These are phyloP conservation scores for Cryptococcus sp. DNA, from an alignment of 1,284 basidiomycete genomes.

Conservation along the genomic window DNA sequence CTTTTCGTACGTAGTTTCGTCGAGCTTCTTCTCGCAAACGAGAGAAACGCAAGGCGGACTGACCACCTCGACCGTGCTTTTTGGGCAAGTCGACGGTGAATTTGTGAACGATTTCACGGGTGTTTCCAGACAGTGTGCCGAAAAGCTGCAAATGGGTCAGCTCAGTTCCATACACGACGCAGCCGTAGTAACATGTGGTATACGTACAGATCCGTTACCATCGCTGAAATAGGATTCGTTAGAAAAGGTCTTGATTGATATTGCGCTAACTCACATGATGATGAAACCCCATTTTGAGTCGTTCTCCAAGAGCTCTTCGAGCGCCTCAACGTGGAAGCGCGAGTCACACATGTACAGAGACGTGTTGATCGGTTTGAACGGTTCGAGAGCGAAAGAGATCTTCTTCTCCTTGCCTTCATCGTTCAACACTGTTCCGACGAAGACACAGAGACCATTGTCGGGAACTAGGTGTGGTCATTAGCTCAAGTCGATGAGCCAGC, in stretches of 20 bases:
- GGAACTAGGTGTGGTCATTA: constrained; percentile 61
- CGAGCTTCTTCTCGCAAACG: constrained; percentile 99
- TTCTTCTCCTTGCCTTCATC: constrained; percentile 99
- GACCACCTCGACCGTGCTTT: constrained; percentile 99
- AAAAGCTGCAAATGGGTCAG: constrained; percentile 61
- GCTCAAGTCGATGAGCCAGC: no score
- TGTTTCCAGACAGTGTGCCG: constrained; percentile 94
- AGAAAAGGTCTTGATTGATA: background rate
- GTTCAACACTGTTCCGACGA: constrained; percentile 95
- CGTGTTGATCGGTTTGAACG: constrained; percentile 98
- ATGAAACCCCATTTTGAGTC: constrained; percentile 99
- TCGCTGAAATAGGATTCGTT: constrained; percentile 23
- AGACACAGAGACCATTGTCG: constrained; percentile 94
- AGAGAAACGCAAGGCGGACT: constrained; percentile 99
- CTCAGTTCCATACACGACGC: background rate
- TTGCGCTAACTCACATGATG: constrained; percentile 79
- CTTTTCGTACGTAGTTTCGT: constrained; percentile 99
- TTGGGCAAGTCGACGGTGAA: constrained; percentile 99
- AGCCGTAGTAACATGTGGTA: background rate
- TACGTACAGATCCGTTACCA: constrained; percentile 46
- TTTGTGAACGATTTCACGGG: constrained; percentile 95
- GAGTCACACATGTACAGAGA: constrained; percentile 99
- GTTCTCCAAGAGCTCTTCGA: constrained; percentile 94
- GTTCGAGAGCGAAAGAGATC: constrained; percentile 95
- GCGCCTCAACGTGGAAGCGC: constrained; percentile 98